Percentiles rank a stretch among this genome's conserved stretches.
phyloP scores from a whole-genome alignment of 2,329 filamentous ascomycete genomes.

The Aspergillus niger region DNA sequence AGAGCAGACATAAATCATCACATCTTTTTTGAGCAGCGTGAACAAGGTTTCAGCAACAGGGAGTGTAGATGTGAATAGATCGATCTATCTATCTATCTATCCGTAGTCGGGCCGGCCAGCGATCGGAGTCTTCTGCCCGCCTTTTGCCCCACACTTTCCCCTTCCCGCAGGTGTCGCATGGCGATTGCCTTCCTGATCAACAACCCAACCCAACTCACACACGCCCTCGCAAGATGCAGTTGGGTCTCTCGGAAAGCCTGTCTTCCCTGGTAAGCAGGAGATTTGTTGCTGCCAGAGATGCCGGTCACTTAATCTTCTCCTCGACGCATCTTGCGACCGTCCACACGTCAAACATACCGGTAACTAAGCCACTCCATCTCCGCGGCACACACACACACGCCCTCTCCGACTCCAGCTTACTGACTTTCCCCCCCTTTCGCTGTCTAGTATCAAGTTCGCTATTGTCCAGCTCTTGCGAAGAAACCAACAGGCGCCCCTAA shows the following conservation, averaged over 20 bases:
- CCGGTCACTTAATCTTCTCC: conserved; percentile 42
- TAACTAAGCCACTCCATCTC: conserved; percentile 22
- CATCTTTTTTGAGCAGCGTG: neutral
- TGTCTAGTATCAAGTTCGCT: conserved; percentile 50
- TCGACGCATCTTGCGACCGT: conserved; percentile 43
- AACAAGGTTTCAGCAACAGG: too few species aligned
- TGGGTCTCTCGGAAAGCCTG: conserved; percentile 40
- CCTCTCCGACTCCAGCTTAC: neutral
- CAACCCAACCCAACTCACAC: neutral
- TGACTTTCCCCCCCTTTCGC: neutral
- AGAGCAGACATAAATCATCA: neutral
- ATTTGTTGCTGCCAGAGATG: conserved; percentile 40
- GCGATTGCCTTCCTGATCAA: neutral
- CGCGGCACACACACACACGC: neutral
- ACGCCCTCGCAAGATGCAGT: conserved; percentile 31
- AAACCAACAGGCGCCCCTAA: conserved; percentile 40
- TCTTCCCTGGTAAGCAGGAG: conserved; percentile 38
- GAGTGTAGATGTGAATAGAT: too few species aligned
- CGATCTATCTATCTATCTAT: neutral
- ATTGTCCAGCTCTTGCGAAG: conserved; percentile 51
- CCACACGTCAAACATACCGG: conserved; percentile 36
- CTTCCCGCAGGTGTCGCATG: neutral
- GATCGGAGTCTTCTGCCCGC: neutral
- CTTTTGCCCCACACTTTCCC: neutral
- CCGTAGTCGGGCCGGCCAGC: neutral